A percentile compares a stretch with the other conserved stretches of the same genome.
Conservation (phyloP, 2,329 filamentous ascomycete genomes). For the Talaromyces piceae region DNA sequence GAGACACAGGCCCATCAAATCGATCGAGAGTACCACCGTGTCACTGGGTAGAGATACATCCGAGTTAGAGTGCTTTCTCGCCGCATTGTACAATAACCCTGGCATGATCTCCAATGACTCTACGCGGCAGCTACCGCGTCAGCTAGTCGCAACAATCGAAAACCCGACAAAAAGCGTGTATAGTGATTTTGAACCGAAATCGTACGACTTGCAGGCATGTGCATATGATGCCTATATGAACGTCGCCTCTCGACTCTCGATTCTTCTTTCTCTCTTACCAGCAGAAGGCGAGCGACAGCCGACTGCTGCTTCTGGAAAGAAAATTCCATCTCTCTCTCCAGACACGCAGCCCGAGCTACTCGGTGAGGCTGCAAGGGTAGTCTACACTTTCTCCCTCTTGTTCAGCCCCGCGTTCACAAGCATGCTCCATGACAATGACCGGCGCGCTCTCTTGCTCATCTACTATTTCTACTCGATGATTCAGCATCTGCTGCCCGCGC, state of each 20-base stretch:
- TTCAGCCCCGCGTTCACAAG: neutral
- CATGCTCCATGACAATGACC: constrained; percentile 7
- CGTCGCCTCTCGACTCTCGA: constrained; percentile 5
- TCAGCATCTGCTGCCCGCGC: neutral
- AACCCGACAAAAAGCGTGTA: neutral
- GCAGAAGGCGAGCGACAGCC: neutral
- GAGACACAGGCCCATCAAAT: constrained; percentile 2
- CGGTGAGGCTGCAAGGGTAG: constrained; percentile 1
- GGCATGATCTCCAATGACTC: neutral
- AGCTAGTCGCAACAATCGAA: neutral
- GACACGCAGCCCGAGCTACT: constrained; percentile 2
- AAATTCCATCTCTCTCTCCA: neutral
- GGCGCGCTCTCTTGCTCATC: neutral
- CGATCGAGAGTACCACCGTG: neutral
- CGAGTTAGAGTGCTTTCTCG: neutral
- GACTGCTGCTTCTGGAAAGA: neutral
- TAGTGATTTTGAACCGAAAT: neutral
- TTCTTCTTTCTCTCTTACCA: constrained; percentile 7
- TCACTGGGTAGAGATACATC: neutral
- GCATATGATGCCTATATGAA: constrained; percentile 3
- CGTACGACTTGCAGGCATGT: neutral
- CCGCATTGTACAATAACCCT: neutral
- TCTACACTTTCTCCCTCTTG: constrained; percentile 5
- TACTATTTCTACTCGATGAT: constrained; percentile 9
- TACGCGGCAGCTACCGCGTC: neutral